Evolutionary conservation across 805 yeast species (phyloP).

Genomic region (Scheffersomyces coipomensis): DNA sequence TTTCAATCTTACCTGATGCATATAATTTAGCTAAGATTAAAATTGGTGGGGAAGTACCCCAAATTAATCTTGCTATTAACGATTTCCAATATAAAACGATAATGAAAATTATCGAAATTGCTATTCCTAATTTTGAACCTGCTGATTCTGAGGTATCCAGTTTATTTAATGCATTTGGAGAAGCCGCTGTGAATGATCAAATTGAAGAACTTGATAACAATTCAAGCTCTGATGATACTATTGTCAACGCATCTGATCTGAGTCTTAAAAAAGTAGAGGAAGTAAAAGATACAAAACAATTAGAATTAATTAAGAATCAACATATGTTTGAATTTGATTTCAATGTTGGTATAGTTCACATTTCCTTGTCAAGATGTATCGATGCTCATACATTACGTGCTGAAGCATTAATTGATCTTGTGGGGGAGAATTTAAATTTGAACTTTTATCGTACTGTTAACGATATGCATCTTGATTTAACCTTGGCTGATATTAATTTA

Average conservation of each 20-base stretch:
- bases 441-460: conserved; percentile 56
- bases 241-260: neutral
- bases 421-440: conserved; percentile 64
- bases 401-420: conserved; percentile 67
- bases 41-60: conserved; percentile 76
- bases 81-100: conserved; percentile 89
- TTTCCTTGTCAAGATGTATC: conserved; percentile 67
- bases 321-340: conserved; percentile 71
- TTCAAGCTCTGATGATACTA: neutral
- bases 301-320: conserved; percentile 36
- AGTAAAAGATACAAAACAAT: neutral
- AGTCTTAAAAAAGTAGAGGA: neutral
- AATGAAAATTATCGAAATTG: conserved; percentile 70
- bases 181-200: conserved; percentile 15
- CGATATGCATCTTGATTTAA: conserved; percentile 65
- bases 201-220: conserved; percentile 1
- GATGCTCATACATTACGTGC: conserved; percentile 59
- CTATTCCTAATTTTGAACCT: conserved; percentile 50
- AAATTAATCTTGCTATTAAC: conserved; percentile 66
- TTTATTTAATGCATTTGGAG: conserved; percentile 33
- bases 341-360: conserved; percentile 58
- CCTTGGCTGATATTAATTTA: conserved; percentile 62
- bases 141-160: conserved; percentile 31
- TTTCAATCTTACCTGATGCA: conserved; percentile 85
- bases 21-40: conserved; percentile 67